Base-by-base conservation (phyloP, 225 moss, liverwort and hornwort genomes). In the Bryoerythrophyllum caledonicum region DNA sequence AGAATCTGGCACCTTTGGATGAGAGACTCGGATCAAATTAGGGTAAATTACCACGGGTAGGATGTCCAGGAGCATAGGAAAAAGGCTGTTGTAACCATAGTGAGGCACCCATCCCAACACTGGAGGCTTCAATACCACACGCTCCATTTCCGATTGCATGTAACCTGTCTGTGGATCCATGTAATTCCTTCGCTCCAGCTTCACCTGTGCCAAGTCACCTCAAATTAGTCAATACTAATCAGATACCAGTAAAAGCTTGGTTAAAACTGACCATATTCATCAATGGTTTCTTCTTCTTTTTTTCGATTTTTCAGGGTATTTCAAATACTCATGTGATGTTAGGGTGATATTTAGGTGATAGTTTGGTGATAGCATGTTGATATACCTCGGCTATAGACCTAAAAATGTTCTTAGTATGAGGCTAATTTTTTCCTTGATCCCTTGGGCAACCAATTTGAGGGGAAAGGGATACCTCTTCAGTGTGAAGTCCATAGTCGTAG, bases 61-160 rank as follows among this genome's bases (percentile, higher is more conserved):
- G 51, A 99, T 79, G 37, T 81, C 86, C 91, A 99, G 86, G 46
- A 93, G 87, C 66, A 95, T 74, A 73, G 97, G 97, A 56, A 99
- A 93, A 60, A 99, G 90, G 79, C 93, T 99, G 69, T 89, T 91
- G 70, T 95, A 99, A 43, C 97, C 97, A 78, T 90, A 93, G 76
- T 99, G 97, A 70, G 93, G 95, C 64, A 99, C 90, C 85, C 87
- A 95, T 38, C 84, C 84, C 77, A 93, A 78, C 75, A 82, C 81
- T 44, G 97, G 97, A 46, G 78, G 83, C 81, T 91, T 79, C 71
- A 90, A 60, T 8, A 91, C 90, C 60, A 89, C 72, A 46, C 97
- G 86, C 51, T 89, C 93, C 27, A 93, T 11, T 62, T 80, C 83
- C 38, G 87, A 80, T 43, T 93, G 89, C 66, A 82, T 48, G 56